Evolutionary conservation across 352 stramenopile species (phyloP).

Genomic region (Phytopythium ostracodes): DNA sequence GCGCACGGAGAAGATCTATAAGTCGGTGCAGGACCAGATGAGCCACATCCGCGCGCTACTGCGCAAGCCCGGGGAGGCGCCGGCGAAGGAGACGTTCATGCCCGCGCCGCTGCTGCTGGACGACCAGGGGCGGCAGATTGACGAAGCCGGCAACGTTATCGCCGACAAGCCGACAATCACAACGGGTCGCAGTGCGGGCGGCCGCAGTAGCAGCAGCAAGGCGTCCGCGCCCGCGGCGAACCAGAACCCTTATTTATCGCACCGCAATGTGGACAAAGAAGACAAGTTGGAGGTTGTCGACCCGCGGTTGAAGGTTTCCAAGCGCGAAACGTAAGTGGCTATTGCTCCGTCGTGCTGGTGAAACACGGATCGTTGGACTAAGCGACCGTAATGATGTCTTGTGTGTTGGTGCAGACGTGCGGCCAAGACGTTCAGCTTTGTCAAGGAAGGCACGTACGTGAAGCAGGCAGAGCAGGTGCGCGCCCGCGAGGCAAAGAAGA

Average conservation of each 20-base stretch:
- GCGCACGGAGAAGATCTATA: slow-evolving; percentile 74
- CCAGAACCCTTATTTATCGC: slow-evolving; percentile 77
- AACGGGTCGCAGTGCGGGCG: slow-evolving; percentile 49
- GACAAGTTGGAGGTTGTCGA: slow-evolving; percentile 70
- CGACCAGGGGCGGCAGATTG: slow-evolving; percentile 73
- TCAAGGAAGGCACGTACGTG: slow-evolving; percentile 80
- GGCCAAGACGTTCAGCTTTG: slow-evolving; percentile 81
- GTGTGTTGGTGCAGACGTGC: slow-evolving; percentile 38
- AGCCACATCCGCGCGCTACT: slow-evolving; percentile 67
- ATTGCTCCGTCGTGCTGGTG: neutral
- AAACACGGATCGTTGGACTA: slow-evolving; percentile 10
- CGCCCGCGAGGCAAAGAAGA: slow-evolving; percentile 81
- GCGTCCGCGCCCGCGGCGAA: slow-evolving; percentile 23
- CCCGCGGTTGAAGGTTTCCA: slow-evolving; percentile 69
- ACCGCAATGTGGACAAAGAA: slow-evolving; percentile 66
- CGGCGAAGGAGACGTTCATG: slow-evolving; percentile 43
- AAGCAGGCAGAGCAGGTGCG: slow-evolving; percentile 82
- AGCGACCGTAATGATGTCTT: slow-evolving; percentile 6
- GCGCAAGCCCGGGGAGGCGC: slow-evolving; percentile 34
- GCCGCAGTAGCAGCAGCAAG: slow-evolving; percentile 24
- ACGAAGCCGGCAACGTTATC: slow-evolving; percentile 69
- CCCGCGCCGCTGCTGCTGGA: slow-evolving; percentile 75
- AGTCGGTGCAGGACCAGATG: slow-evolving; percentile 86
- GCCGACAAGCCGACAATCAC: slow-evolving; percentile 32
- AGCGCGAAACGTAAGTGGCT: slow-evolving; percentile 73